These are phyloP conservation scores for Kodamaea neixiangensis DNA, from an alignment of 805 yeast species.

Conservation along the genomic window DNA sequence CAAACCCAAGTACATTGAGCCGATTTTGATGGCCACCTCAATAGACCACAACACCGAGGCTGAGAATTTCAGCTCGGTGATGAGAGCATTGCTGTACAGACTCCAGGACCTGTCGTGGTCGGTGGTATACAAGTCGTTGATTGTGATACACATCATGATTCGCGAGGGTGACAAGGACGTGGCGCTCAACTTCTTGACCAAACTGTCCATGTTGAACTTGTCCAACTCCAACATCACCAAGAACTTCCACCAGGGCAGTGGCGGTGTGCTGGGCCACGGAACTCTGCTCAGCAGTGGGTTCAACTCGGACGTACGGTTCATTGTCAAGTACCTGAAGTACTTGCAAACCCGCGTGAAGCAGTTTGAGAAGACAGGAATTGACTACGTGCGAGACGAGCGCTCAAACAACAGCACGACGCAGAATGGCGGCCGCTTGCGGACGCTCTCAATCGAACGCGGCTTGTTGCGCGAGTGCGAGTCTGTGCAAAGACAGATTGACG, in stretches of 20 bases:
- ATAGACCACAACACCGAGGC: constrained; percentile 41
- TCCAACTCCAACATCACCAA: constrained; percentile 39
- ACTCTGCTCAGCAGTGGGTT: constrained; percentile 15
- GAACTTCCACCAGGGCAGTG: constrained; percentile 36
- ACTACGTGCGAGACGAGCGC: constrained; percentile 75
- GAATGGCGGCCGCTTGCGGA: constrained; percentile 61
- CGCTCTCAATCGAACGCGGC: constrained; percentile 72
- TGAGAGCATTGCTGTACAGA: constrained; percentile 61
- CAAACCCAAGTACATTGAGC: constrained; percentile 92
- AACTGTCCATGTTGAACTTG: constrained; percentile 51
- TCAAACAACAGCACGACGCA: constrained; percentile 47
- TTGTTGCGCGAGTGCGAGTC: constrained; percentile 81
- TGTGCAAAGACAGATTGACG: constrained; percentile 78
- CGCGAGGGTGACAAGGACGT: constrained; percentile 86
- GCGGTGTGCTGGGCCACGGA: constrained; percentile 15
- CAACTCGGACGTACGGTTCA: constrained; percentile 52
- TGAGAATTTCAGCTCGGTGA: constrained; percentile 66
- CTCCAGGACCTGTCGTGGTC: constrained; percentile 88
- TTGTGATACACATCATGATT: constrained; percentile 86
- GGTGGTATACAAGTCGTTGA: constrained; percentile 79
- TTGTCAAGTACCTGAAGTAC: constrained; percentile 72
- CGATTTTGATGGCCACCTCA: constrained; percentile 73
- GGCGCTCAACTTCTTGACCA: constrained; percentile 61
- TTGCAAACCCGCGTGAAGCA: constrained; percentile 68
- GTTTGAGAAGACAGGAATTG: constrained; percentile 62